Evolutionary conservation across 2,329 filamentous ascomycete species (phyloP), one percentile per base, ranked within the genome.

Genomic region (Magnaporthales sp.): DNA sequence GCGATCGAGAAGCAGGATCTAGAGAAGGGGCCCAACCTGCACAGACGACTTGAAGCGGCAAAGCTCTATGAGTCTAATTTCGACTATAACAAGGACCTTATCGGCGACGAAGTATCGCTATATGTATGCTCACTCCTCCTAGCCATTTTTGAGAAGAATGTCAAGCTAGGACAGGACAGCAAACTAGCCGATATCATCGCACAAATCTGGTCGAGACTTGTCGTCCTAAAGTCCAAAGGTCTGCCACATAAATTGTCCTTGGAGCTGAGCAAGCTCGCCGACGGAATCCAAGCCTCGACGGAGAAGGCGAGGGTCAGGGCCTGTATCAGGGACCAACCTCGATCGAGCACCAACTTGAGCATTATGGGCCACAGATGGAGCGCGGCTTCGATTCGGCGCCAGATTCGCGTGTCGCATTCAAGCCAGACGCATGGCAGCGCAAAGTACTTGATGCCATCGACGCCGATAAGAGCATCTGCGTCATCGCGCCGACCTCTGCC

Each of bases 371-470:
- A 0, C 92, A 90, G 72, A 83, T 93, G 75, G 90, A 93, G 71
- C 82, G 90, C n/a, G 87, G 83, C 70, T 89, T 92, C 72, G 88
- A 91, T 71, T 88, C 90, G 0, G 80, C 79, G 15, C 83, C 86
- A 0, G 91, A 93, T 73, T 69, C 80, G n/a, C 84, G 91, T 68
- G 90, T 92, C 0, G 75, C 78, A 1, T 94, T 94, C 73, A 77
- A 88, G 5, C 91, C 91, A 1, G 91, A 94, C 77, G 85, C 83
- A 3, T 94, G 91, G 91, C 91, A 94, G 75, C 80, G 89, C 66
- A 80, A 86, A 54, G 90, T 93, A 0, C 80, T 94, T 0, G 89
- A 94, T 69, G 84, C 86, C 56, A 88, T 93, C 51, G 91, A 94
- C 74, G 82, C 81, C 0, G 81, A 90, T 66, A 84, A 87, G 69